These are phyloP conservation scores for Zygosaccharomyces pseudobailii DNA, from an alignment of 1,139 yeast genomes.

Conservation along the genomic window DNA sequence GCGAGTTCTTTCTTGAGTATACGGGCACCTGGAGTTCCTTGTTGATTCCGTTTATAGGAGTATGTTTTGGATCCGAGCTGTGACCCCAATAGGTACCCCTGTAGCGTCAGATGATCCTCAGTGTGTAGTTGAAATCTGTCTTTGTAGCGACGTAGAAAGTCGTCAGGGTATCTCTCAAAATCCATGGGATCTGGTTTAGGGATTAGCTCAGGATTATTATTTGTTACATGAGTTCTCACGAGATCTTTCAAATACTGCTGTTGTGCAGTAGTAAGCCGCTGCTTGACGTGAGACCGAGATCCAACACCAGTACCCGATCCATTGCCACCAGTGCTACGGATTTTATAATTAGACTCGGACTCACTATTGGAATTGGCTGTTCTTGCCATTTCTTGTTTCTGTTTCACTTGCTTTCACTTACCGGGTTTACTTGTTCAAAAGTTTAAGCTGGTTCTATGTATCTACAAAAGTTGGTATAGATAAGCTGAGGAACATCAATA, in stretches of 20 bases:
- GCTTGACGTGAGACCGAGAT: conserved; percentile 24
- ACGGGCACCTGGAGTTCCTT: conserved; percentile 19
- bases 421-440: neutral
- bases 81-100: conserved; percentile 32
- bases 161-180: conserved; percentile 30
- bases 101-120: conserved; percentile 30
- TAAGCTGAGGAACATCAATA: conserved; percentile 2
- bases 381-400: conserved; percentile 21
- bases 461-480: conserved; percentile 16
- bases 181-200: conserved; percentile 25
- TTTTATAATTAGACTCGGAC: conserved; percentile 24
- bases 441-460: conserved; percentile 8
- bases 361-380: conserved; percentile 27
- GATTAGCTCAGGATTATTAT: conserved; percentile 26
- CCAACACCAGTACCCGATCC: conserved; percentile 18
- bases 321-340: conserved; percentile 14
- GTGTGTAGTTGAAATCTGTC: conserved; percentile 28
- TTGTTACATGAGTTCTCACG: conserved; percentile 27
- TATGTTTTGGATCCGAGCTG: conserved; percentile 30
- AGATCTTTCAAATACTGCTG: conserved; percentile 32
- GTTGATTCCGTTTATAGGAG: conserved; percentile 24
- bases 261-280: conserved; percentile 31
- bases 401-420: neutral
- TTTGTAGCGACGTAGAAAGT: conserved; percentile 32
- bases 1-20: conserved; percentile 28